Evolutionary conservation across 2,329 filamentous ascomycete species (phyloP), one percentile per base, ranked within the genome.

Genomic region (Neonectria faginata): DNA sequence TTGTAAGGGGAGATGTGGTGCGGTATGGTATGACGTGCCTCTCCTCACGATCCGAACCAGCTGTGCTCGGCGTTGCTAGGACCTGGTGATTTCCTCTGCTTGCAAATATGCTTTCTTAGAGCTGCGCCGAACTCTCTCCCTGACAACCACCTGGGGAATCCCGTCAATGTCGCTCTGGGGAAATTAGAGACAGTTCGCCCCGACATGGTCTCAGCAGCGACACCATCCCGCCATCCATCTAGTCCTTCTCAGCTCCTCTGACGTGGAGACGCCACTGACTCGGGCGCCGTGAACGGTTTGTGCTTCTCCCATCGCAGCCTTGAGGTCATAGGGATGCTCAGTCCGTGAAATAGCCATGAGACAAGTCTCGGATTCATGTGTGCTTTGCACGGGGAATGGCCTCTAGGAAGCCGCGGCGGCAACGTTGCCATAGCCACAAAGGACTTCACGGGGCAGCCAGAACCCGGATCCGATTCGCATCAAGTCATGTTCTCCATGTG

Each of bases 171-270:
- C 50, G 50, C 29, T 25, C 22, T 36, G 45, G 11, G 27, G 22
- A 27, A 62, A 47, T 62, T 27, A 25, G n/a, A n/a, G 33, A 29
- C 22, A 29, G 39, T 47, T 57, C 47, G 53, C 39, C n/a, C 27
- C 14, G 45, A 18, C 42, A 7, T 18, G 54, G 69, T 70, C 68
- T 72, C 69, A 70, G 65, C 52, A 65, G 39, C 48, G 53, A 52
- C 57, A 50, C 59, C 59, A 63, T 60, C 60, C 51, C 48, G 36
- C 53, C 29, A 60, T 51, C 52, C 33, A 18, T 27, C 59, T 44
- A 44, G 42, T 56, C 48, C 48, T 45, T 31, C 56, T 39, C 20
- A 48, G 29, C 52, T 59, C 52, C 61, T 36, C 52, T 41, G 44
- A 55, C 47, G 36, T 48, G n/a, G 42, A 33, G 20, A 63, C 68